Conservation (phyloP, 208 protist species). For the Leishmania guyanensis region DNA sequence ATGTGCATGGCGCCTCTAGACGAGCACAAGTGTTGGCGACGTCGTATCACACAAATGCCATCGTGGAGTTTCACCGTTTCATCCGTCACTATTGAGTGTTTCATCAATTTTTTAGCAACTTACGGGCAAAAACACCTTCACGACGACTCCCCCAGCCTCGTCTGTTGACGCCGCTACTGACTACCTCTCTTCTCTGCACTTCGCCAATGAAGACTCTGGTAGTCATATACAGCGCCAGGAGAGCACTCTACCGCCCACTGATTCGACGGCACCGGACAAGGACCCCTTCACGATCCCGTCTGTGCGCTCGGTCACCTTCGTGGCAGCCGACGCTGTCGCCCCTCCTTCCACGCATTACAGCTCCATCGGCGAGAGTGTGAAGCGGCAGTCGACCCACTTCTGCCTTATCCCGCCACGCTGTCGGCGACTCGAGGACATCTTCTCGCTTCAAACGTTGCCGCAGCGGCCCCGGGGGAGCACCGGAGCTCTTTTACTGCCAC, state of each 20-base stretch:
- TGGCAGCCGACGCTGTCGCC: background rate
- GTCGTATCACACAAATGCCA: background rate
- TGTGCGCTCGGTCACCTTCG: background rate
- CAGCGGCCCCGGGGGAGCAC: background rate
- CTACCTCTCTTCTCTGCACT: background rate
- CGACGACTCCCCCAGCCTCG: background rate
- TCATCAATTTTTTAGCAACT: background rate
- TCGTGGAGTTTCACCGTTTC: background rate
- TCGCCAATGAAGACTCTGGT: background rate
- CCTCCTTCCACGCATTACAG: background rate
- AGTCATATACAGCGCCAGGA: background rate
- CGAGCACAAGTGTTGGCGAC: background rate
- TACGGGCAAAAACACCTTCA: background rate
- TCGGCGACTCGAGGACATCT: conserved; percentile 12
- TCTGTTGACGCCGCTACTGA: background rate
- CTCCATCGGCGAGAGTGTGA: background rate
- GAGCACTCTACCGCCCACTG: background rate
- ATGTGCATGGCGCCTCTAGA: background rate
- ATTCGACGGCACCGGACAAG: conserved; percentile 1
- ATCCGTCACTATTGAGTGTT: background rate
- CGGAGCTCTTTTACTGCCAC: conserved; percentile 19
- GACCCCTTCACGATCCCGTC: background rate
- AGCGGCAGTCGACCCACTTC: background rate
- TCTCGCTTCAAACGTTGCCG: conserved; percentile 6
- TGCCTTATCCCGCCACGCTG: conserved; percentile 13